These are phyloP conservation scores for Globisporangium solare DNA, from an alignment of 352 stramenopile species.

Conservation along the genomic window DNA sequence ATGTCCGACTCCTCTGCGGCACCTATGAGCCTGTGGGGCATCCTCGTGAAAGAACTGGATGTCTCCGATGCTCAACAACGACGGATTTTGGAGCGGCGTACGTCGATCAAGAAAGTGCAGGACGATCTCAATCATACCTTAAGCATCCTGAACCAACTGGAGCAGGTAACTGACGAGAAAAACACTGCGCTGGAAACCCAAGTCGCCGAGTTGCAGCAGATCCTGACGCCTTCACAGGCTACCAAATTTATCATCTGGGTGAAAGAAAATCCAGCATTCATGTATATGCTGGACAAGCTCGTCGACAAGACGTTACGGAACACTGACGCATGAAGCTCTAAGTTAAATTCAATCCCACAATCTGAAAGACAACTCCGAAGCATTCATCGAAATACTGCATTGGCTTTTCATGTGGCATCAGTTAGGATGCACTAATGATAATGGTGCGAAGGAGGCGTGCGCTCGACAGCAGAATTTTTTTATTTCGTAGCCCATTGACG, in stretches of 20 bases:
- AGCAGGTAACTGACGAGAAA: slow-evolving; percentile 71
- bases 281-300: slow-evolving; percentile 85
- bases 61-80: slow-evolving; percentile 68
- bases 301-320: slow-evolving; percentile 54
- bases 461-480: no score
- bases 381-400: no score
- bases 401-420: no score
- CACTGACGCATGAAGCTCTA: slow-evolving; percentile 2
- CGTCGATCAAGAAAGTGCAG: slow-evolving; percentile 55
- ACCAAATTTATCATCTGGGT: slow-evolving; percentile 88
- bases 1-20: slow-evolving; percentile 41
- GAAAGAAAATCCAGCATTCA: slow-evolving; percentile 81
- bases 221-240: slow-evolving; percentile 69
- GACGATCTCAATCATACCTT: slow-evolving; percentile 71
- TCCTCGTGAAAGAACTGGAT: slow-evolving; percentile 60
- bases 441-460: no score
- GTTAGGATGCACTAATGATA: no score
- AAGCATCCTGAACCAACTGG: slow-evolving; percentile 60
- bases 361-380: no score
- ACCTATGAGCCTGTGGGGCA: slow-evolving; percentile 67
- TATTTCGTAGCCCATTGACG: no score
- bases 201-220: slow-evolving; percentile 63
- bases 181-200: slow-evolving; percentile 73
- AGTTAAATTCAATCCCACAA: no score
- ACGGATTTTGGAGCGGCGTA: slow-evolving; percentile 55